phyloP scores from a whole-genome alignment of 208 protist species.

The Leishmania arabica region DNA sequence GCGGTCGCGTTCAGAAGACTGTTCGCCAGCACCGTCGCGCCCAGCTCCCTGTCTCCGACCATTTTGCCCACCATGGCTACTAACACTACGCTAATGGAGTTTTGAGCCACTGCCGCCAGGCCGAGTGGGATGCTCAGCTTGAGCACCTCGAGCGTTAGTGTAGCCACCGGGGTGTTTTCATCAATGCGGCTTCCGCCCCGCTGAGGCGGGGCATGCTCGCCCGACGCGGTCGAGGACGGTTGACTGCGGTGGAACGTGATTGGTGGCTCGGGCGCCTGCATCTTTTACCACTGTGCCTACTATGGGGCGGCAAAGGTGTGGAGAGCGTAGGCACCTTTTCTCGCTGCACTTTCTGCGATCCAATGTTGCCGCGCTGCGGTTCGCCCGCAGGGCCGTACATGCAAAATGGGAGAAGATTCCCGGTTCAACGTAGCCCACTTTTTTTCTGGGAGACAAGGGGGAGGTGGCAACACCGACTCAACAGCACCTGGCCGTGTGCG shows the following conservation, averaged over 20 bases:
- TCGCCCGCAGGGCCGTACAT: neutral
- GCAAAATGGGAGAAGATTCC: neutral
- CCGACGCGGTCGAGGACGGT: neutral
- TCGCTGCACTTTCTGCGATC: neutral
- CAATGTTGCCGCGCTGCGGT: neutral
- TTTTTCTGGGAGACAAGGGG: neutral
- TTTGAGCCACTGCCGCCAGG: slow-evolving; percentile 61
- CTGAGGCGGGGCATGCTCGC: neutral
- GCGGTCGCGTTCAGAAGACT: slow-evolving; percentile 83
- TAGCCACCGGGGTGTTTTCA: slow-evolving; percentile 19
- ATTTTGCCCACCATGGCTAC: slow-evolving; percentile 60
- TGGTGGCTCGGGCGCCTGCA: neutral
- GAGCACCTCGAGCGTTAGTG: slow-evolving; percentile 39
- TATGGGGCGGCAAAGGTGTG: neutral
- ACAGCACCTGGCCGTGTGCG: neutral
- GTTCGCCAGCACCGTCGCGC: slow-evolving; percentile 63
- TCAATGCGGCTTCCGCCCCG: slow-evolving; percentile 5
- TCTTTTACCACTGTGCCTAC: neutral
- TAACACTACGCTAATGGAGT: slow-evolving; percentile 53
- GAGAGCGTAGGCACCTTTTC: neutral
- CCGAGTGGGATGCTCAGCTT: slow-evolving; percentile 59
- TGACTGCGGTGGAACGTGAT: neutral
- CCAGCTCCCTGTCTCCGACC: slow-evolving; percentile 52
- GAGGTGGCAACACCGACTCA: neutral
- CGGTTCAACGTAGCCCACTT: neutral